Evolutionary conservation across 805 yeast genomes (phyloP).

Genomic region (Jamesozyma jinghongensis): DNA sequence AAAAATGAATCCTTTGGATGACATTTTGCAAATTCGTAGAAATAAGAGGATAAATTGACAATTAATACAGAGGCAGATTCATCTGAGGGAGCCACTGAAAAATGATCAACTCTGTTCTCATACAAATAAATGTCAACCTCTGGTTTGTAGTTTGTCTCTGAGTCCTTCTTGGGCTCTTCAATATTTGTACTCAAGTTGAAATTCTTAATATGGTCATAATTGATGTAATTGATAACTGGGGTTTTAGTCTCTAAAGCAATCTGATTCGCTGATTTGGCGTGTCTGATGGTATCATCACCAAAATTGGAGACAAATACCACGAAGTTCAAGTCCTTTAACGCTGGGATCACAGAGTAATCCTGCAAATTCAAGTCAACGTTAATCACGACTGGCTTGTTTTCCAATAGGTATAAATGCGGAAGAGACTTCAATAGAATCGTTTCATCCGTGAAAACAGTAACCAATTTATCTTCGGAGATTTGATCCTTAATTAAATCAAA

Average conservation of each 20-base stretch:
- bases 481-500: slow-evolving; percentile 18
- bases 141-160: not conserved
- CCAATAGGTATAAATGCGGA: slow-evolving; percentile 44
- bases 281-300: slow-evolving; percentile 42
- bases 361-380: slow-evolving; percentile 49
- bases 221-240: slow-evolving; percentile 68
- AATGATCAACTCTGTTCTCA: not conserved
- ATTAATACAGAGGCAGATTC: not conserved
- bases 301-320: slow-evolving; percentile 61
- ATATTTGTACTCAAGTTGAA: not conserved
- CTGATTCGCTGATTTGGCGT: slow-evolving; percentile 50
- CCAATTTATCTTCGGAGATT: slow-evolving; percentile 15
- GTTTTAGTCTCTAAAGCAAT: slow-evolving; percentile 39
- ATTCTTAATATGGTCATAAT: slow-evolving; percentile 5
- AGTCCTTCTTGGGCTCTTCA: not conserved
- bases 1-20: slow-evolving; percentile 30
- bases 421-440: slow-evolving; percentile 46
- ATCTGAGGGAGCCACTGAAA: not conserved
- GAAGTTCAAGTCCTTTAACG: slow-evolving; percentile 60
- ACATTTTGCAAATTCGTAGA: slow-evolving; percentile 35
- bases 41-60: slow-evolving; percentile 55
- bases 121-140: not conserved
- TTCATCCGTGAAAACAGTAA: slow-evolving; percentile 47
- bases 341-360: slow-evolving; percentile 64
- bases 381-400: slow-evolving; percentile 41